Percentiles rank a stretch among this genome's conserved stretches.
These are phyloP conservation scores for Sugiyamaella marilandica DNA, from an alignment of 805 yeast species.

Conservation along the genomic window DNA sequence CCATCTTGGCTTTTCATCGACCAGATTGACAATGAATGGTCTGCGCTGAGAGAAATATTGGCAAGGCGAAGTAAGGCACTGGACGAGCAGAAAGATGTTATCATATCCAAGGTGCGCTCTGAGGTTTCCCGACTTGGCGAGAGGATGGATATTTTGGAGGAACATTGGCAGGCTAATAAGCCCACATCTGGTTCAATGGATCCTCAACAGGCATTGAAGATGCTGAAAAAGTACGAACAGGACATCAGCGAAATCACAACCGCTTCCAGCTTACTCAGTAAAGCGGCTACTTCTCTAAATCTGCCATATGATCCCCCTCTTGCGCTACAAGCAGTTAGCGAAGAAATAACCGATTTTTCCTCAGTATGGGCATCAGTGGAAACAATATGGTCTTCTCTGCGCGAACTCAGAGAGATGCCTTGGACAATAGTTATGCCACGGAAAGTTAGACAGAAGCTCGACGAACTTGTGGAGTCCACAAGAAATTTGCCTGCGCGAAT, in stretches of 20 bases:
- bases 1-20: conserved; percentile 56
- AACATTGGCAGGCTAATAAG: conserved; percentile 44
- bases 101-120: conserved; percentile 39
- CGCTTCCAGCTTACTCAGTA: conserved; percentile 24
- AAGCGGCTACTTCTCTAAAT: conserved; percentile 36
- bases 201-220: conserved; percentile 25
- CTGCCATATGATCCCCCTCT: conserved; percentile 28
- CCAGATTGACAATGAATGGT: conserved; percentile 51
- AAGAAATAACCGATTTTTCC: conserved; percentile 53
- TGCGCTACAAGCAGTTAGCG: conserved; percentile 28
- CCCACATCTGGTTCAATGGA: conserved; percentile 29
- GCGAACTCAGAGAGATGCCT: conserved; percentile 36
- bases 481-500: conserved; percentile 53
- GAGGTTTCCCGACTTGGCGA: conserved; percentile 39
- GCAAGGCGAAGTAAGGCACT: conserved; percentile 36
- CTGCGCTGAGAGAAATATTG: conserved; percentile 40
- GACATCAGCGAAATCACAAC: conserved; percentile 13
- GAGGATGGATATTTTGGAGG: conserved; percentile 29
- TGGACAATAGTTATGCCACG: conserved; percentile 52
- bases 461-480: conserved; percentile 43
- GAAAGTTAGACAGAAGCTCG: conserved; percentile 44
- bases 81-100: conserved; percentile 39
- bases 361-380: conserved; percentile 62
- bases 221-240: conserved; percentile 28
- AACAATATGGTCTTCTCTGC: conserved; percentile 44